Base-by-base conservation (phyloP, 352 stramenopile genomes). In the Phytophthora melonis region DNA sequence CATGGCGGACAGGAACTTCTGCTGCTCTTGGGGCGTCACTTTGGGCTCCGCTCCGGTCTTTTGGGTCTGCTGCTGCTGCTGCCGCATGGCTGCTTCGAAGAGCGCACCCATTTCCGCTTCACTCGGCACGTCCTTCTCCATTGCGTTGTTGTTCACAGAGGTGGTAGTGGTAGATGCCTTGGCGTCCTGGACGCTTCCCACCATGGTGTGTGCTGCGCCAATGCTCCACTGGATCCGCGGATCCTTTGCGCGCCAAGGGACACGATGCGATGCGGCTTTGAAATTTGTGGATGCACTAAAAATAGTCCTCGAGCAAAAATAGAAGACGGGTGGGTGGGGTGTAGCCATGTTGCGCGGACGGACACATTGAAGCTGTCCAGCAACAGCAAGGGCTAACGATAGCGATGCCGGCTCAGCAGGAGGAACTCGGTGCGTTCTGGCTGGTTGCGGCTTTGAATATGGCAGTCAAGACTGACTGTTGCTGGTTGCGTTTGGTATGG, bases 1-100 rank as follows among this genome's bases (percentile, higher is more conserved):
- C 82, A 99, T 97, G 41, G 95, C 95, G 56, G 88, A 85, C 34
- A 97, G 77, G 75, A 99, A 98, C 64, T 89, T 89, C 16, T 91
- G 63, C 73, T 97, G 84, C 68, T 97, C 90, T 9, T 77, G 58
- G 10, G 49, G 66, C 10, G 70, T 71, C 58, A 81, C 56, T 21
- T 60, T 66, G 52, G 62, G 14, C 19, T 58, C 27, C 19, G 36
- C 36, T 43, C 11, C 36, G 11, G 36, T 16, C 36, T 54, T 54
- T 62, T 72, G 34, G 11, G 27, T 39, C 19, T 52, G 47, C 13
- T 43, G 11, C 14, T 43, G 71, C 53, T 68, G 71, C 53, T 68
- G 47, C 21, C 75, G 72, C 83, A 90, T 87, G 54, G 82, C 82
- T 11, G 77, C 74, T 25, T 90, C 79, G 32, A 90, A 91, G 18